These are phyloP conservation scores for Microcera coccophila DNA, from an alignment of 2,329 filamentous ascomycete species.

Conservation along the genomic window DNA sequence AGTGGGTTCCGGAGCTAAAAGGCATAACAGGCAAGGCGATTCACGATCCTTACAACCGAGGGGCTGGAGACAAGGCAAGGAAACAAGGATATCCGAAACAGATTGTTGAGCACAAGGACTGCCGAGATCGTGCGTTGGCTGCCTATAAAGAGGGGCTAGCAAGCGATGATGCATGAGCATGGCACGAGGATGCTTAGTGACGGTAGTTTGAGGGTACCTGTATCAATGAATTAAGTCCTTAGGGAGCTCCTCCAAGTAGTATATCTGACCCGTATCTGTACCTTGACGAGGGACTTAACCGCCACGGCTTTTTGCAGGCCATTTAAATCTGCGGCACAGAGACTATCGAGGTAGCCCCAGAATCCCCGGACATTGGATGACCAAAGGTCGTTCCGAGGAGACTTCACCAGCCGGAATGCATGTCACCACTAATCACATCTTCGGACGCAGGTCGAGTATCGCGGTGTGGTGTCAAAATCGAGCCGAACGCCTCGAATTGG, in stretches of 20 bases:
- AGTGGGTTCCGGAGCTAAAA: slow-evolving; percentile 74
- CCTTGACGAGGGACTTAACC: slow-evolving; percentile 51
- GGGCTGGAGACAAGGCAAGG: slow-evolving; percentile 55
- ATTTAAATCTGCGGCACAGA: slow-evolving; percentile 55
- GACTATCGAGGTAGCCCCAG: slow-evolving; percentile 55
- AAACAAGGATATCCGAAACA: slow-evolving; percentile 68
- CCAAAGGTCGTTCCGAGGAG: slow-evolving; percentile 44
- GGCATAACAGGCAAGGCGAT: slow-evolving; percentile 63
- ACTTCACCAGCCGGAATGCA: slow-evolving; percentile 51
- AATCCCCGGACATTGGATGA: slow-evolving; percentile 47
- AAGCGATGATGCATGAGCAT: slow-evolving; percentile 23
- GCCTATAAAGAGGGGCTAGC: slow-evolving; percentile 60
- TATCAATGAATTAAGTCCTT: not conserved
- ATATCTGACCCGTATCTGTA: slow-evolving; percentile 67
- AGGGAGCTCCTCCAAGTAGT: slow-evolving; percentile 17
- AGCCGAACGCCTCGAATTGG: slow-evolving; percentile 47
- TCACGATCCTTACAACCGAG: slow-evolving; percentile 74
- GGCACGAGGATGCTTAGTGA: slow-evolving; percentile 7
- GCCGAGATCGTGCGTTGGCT: slow-evolving; percentile 62
- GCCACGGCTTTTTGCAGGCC: slow-evolving; percentile 61
- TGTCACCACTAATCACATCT: slow-evolving; percentile 27
- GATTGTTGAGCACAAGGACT: slow-evolving; percentile 70
- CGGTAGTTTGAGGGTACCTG: not conserved
- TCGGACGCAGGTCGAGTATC: slow-evolving; percentile 26
- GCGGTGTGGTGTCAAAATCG: slow-evolving; percentile 41